Base-by-base conservation (phyloP, 2,329 filamentous ascomycete species). In the Paraphoma sp. region DNA sequence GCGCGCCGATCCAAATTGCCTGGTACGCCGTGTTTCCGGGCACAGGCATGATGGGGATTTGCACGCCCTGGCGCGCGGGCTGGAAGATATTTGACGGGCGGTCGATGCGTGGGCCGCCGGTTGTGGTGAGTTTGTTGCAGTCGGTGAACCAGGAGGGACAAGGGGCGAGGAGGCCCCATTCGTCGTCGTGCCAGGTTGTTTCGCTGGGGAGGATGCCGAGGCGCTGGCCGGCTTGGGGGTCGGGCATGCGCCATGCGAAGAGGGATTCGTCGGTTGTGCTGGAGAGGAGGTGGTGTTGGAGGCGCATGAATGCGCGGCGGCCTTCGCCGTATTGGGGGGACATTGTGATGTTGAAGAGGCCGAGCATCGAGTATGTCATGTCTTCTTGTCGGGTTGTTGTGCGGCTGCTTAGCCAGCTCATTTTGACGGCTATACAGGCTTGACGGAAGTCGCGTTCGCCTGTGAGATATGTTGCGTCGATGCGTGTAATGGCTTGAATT, bases 201-300 rank as follows among this genome's bases (percentile, higher is more conserved):
- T 30, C 44, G 9, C 30, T 2, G 10, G 33, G 47, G 17, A 38
- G 18, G 10, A 50, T 54, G 10, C 18, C 30, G 36, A 45, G 51
- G 8, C 44, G 38, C 6, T 33, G 12, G 29, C 47, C 23, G 2
- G 14, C 29, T 3, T n/a, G 41, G 7, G 49, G 44, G 28, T 52
- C 28, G 9, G 54, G 54, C 12, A 50, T 36, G 41, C 51, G 31
- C 58, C 53, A 62, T 4, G 54, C 53, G 29, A 57, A 58, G 1
- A 63, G 30, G 4, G 55, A 54, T 12, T 61, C 51, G 42, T 63
- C 61, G 11, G 51, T 43, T 3, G 44, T 51, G 2, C 18, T 51
- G 6, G 42, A 45, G n/a, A 64, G 47, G 28, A 70, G 67, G 18
- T 65, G 60, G 45, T 68, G 51, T 48, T 65, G 60, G 6, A 65